These are phyloP conservation scores for Bipolaris cookei DNA, from an alignment of 2,329 filamentous ascomycete genomes.

Conservation along the genomic window DNA sequence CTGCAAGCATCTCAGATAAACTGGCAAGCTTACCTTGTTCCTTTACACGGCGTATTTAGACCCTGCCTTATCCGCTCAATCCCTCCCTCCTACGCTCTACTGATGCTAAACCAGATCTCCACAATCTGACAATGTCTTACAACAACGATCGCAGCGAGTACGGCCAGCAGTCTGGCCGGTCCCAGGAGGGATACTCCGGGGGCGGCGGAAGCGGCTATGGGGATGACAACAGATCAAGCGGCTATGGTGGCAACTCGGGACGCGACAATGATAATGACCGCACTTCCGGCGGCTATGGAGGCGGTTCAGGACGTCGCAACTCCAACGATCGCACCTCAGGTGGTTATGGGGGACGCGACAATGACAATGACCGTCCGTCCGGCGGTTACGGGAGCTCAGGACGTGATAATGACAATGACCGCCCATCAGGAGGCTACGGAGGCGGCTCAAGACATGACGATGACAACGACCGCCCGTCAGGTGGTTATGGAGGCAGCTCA, in stretches of 20 bases:
- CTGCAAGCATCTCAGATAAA: not conserved
- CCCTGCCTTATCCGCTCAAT: not conserved
- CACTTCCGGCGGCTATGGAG: slow-evolving; percentile 9
- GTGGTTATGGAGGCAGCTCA: slow-evolving; percentile 21
- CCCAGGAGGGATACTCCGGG: slow-evolving; percentile 20
- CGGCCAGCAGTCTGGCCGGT: slow-evolving; percentile 17
- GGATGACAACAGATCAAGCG: slow-evolving; percentile 4
- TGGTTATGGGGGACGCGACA: not conserved
- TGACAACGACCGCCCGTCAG: slow-evolving; percentile 33
- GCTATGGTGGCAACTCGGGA: slow-evolving; percentile 13
- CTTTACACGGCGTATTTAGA: not conserved
- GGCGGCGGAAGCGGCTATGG: slow-evolving; percentile 28
- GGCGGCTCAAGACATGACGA: slow-evolving; percentile 14
- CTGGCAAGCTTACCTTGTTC: not conserved
- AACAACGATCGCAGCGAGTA: slow-evolving; percentile 32
- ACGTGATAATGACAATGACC: slow-evolving; percentile 28
- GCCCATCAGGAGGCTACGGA: slow-evolving; percentile 24
- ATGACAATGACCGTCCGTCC: not conserved
- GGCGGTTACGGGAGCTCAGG: not conserved
- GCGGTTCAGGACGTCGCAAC: slow-evolving; percentile 13
- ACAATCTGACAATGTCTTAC: slow-evolving; percentile 29
- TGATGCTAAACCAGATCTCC: not conserved
- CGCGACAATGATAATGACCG: slow-evolving; percentile 20
- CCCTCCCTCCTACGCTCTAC: not conserved
- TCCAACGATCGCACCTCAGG: not conserved